These are phyloP conservation scores for Yamadazyma diospyri DNA, from an alignment of 1,139 yeast genomes.

Conservation along the genomic window DNA sequence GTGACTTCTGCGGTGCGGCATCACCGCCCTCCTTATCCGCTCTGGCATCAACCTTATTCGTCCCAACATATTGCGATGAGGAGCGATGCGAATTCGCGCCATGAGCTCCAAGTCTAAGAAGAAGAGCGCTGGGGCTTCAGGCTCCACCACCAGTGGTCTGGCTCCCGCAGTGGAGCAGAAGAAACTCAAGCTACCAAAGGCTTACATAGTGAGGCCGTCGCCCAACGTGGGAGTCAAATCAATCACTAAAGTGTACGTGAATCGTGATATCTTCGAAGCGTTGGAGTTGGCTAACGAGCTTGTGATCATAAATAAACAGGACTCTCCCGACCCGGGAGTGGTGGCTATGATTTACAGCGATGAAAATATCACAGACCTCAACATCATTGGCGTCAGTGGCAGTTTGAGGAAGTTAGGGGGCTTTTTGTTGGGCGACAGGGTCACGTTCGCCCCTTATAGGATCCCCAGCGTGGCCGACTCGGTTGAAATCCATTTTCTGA, in stretches of 20 bases:
- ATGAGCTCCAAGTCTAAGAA: slow-evolving; percentile 14
- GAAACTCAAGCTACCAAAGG: slow-evolving; percentile 44
- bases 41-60: too few species aligned
- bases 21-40: too few species aligned
- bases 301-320: slow-evolving; percentile 48
- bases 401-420: slow-evolving; percentile 52
- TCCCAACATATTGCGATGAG: too few species aligned
- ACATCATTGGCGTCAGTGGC: slow-evolving; percentile 52
- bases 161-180: slow-evolving; percentile 20
- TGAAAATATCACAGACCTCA: slow-evolving; percentile 38
- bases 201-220: slow-evolving; percentile 59
- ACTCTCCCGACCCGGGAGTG: slow-evolving; percentile 42
- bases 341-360: slow-evolving; percentile 44
- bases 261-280: slow-evolving; percentile 50
- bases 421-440: slow-evolving; percentile 69
- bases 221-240: slow-evolving; percentile 22
- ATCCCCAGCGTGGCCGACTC: slow-evolving; percentile 52
- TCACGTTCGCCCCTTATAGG: slow-evolving; percentile 43
- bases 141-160: slow-evolving; percentile 20
- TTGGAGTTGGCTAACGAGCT: slow-evolving; percentile 50
- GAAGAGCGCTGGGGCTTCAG: slow-evolving; percentile 17
- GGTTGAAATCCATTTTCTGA: slow-evolving; percentile 15
- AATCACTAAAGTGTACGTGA: slow-evolving; percentile 43
- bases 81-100: slow-evolving; percentile 4
- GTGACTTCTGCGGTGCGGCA: too few species aligned